Percentiles rank a stretch among this genome's conserved stretches.
These are phyloP conservation scores for Lophiotrema nucula DNA, from an alignment of 495 filamentous ascomycete species.

Conservation along the genomic window DNA sequence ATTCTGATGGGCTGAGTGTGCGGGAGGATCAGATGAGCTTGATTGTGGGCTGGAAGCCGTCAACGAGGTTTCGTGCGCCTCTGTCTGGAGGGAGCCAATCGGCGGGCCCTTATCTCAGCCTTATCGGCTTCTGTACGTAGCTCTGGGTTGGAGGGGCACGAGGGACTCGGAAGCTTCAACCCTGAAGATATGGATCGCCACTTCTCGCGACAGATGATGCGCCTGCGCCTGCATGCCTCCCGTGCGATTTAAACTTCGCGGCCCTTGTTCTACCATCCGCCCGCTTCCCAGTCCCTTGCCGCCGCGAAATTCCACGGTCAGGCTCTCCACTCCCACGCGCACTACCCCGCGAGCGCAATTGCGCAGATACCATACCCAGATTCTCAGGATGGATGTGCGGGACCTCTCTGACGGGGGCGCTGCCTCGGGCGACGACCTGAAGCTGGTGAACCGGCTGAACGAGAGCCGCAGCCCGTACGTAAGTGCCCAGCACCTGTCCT, in stretches of 20 bases:
- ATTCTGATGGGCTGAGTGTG: too few species aligned
- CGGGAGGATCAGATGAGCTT: too few species aligned
- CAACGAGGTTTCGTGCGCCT: too few species aligned
- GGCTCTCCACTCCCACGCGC: conserved; percentile 1
- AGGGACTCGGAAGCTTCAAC: too few species aligned
- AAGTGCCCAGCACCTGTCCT: conserved; percentile 35
- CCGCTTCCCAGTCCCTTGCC: not conserved
- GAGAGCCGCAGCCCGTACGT: conserved; percentile 82
- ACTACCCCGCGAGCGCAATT: not conserved
- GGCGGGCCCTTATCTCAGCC: too few species aligned
- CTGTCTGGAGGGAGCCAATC: too few species aligned
- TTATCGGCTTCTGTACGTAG: too few species aligned
- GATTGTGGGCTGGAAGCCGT: too few species aligned
- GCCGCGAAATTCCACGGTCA: not conserved
- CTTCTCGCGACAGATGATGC: too few species aligned
- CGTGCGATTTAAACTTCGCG: conserved; percentile 21
- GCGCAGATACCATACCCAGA: conserved; percentile 13
- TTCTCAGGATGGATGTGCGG: conserved; percentile 28
- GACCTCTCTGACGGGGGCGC: conserved; percentile 8
- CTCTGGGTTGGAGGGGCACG: too few species aligned
- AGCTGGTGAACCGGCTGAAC: conserved; percentile 65
- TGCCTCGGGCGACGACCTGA: conserved; percentile 22
- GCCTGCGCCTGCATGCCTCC: conserved; percentile 12
- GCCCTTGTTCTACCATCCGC: conserved; percentile 17
- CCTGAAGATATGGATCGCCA: conserved; percentile 1